phyloP scores from a whole-genome alignment of 495 filamentous ascomycete genomes.

The Neurospora intermedia region DNA sequence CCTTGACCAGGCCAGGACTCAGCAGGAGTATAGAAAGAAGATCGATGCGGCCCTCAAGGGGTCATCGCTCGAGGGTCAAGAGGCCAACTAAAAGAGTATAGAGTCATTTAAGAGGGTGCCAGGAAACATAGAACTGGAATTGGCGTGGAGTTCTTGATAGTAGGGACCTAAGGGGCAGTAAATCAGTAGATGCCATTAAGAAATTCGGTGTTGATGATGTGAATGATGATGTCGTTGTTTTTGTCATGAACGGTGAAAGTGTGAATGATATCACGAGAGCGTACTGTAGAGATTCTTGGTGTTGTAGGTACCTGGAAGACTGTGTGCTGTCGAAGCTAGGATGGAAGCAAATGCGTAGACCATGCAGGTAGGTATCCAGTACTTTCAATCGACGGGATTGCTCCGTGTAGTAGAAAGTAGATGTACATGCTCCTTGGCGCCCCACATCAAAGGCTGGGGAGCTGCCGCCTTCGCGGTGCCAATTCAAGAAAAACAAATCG shows the following conservation, averaged over 20 bases:
- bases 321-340: neutral
- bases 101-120: neutral
- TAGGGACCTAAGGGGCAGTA: neutral
- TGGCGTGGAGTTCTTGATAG: neutral
- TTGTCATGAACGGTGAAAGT: neutral
- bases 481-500: slow-evolving; percentile 1
- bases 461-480: neutral
- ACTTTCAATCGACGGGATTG: neutral
- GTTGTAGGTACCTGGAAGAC: neutral
- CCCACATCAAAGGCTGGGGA: slow-evolving; percentile 1
- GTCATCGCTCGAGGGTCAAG: slow-evolving; percentile 17
- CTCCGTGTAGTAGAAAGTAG: neutral
- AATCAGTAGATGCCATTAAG: neutral
- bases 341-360: neutral
- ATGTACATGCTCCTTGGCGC: neutral
- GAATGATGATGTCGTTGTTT: neutral
- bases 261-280: neutral
- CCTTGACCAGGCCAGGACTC: slow-evolving; percentile 64
- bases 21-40: slow-evolving; percentile 58
- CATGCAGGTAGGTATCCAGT: neutral
- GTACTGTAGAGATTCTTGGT: neutral
- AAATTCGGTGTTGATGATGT: neutral
- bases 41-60: slow-evolving; percentile 52
- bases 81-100: neutral
- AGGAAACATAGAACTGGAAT: neutral